Conservation (phyloP, 345 rosid genomes). For the Abelmoschus esculentus region DNA sequence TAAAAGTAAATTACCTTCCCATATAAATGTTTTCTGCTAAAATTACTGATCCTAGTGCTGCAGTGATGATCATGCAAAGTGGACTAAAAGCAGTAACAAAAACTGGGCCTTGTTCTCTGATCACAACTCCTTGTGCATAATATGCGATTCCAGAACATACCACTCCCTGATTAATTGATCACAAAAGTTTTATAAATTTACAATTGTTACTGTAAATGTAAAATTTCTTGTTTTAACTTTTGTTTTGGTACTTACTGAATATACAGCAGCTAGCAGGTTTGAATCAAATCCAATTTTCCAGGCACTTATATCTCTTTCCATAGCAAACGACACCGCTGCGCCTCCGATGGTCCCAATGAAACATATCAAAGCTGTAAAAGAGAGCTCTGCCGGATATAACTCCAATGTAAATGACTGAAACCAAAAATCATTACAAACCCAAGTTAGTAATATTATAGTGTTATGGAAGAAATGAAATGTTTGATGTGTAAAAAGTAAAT, state of each 20-base stretch:
- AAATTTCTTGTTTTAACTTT: background rate
- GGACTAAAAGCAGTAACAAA: constrained; percentile 79
- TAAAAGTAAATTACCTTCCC: constrained; percentile 50
- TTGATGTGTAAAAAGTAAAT: background rate
- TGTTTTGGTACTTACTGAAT: constrained; percentile 43
- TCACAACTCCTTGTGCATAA: constrained; percentile 66
- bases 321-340: constrained; percentile 35
- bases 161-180: constrained; percentile 47
- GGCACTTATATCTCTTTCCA: constrained; percentile 61
- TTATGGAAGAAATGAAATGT: background rate
- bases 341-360: constrained; percentile 61
- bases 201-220: background rate
- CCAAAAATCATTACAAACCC: background rate
- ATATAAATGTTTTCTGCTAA: constrained; percentile 63
- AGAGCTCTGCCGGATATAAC: constrained; percentile 83
- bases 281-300: constrained; percentile 80
- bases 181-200: background rate
- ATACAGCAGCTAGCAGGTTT: constrained; percentile 63
- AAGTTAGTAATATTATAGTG: background rate
- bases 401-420: constrained; percentile 66
- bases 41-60: constrained; percentile 53
- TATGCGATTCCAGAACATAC: constrained; percentile 88
- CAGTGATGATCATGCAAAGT: constrained; percentile 81
- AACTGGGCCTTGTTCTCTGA: constrained; percentile 66
- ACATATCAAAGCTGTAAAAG: constrained; percentile 67